Evolutionary conservation across 1,139 yeast genomes (phyloP), one percentile per base, ranked within the genome.

Genomic region (Meyerozyma sp.): DNA sequence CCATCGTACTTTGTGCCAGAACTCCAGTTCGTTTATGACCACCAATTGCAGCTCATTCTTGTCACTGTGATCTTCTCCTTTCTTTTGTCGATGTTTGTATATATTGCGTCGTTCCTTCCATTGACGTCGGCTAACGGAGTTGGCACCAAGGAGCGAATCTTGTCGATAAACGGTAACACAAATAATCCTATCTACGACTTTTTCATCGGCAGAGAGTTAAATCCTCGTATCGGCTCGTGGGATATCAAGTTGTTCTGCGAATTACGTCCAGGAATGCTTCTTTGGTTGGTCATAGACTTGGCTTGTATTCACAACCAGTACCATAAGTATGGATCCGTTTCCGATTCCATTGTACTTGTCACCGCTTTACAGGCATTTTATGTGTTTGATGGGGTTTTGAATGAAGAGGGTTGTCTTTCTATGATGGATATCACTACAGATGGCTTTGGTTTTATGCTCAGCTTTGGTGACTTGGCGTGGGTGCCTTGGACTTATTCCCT

Each of bases 361-460:
- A 81, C 79, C 47, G 42, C 76, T 1, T 69, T 93, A 50, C 96
- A 93, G 63, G 79, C 84, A 2, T 84, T 84, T 58, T 93, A 93
- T 59, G 83, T 90, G 11, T 71, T 90, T 56, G 98, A 94, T 59
- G 97, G 98, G 35, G 95, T 93, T 0, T 69, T 88, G 51, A 90
- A 90, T 61, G 98, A 93, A 63, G 86, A 81, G 55, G 97, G 97
- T 10, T 76, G 84, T 13, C 70, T 93, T 49, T 81, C 94, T 5
- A 94, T 94, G 97, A 91, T 93, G 76, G 98, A 93, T 60, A 80
- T 90, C 43, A 87, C 95, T 11, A 88, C 96, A 16, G 98, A 93
- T 65, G 98, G 98, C 0, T 89, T 93, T 62, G 98, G 98, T 1
- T 90, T 83, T 66, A 93, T 93, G 98, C 72, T 93, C 42, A 80